A percentile compares a stretch with the other conserved stretches of the same genome.
These are phyloP conservation scores for Penicillium sp. DNA, from an alignment of 2,329 filamentous ascomycete species.

Conservation along the genomic window DNA sequence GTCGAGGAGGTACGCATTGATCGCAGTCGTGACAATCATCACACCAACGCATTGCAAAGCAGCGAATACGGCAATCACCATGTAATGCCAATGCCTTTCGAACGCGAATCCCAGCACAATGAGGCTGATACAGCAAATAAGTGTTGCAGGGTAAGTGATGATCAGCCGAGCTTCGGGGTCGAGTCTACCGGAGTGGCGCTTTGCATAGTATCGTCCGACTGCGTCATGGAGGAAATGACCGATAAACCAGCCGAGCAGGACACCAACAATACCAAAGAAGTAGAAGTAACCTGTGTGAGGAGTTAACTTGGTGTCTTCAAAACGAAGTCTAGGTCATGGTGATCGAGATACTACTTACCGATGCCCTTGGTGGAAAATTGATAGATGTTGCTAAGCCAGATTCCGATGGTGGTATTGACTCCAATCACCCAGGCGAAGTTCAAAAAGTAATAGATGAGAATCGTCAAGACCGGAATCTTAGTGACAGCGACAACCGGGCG, in stretches of 20 bases:
- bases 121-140: slow-evolving; percentile 14
- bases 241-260: slow-evolving; percentile 51
- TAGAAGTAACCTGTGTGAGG: slow-evolving; percentile 51
- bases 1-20: slow-evolving; percentile 58
- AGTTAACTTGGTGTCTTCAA: not conserved
- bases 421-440: slow-evolving; percentile 54
- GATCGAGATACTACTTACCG: slow-evolving; percentile 40
- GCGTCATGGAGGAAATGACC: slow-evolving; percentile 61
- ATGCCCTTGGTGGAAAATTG: slow-evolving; percentile 53
- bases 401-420: slow-evolving; percentile 59
- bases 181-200: slow-evolving; percentile 54
- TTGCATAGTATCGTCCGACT: slow-evolving; percentile 51
- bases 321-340: not conserved
- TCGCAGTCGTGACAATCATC: slow-evolving; percentile 58
- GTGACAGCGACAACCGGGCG: slow-evolving; percentile 45
- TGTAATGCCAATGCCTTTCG: slow-evolving; percentile 53
- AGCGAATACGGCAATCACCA: slow-evolving; percentile 53
- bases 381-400: slow-evolving; percentile 55
- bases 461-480: slow-evolving; percentile 35
- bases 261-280: slow-evolving; percentile 59
- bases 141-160: slow-evolving; percentile 48
- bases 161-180: slow-evolving; percentile 61
- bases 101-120: slow-evolving; percentile 56
- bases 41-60: slow-evolving; percentile 59
- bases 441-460: slow-evolving; percentile 37